phyloP scores from a whole-genome alignment of 2,329 filamentous ascomycete genomes.

The Fusarium denticulatum region DNA sequence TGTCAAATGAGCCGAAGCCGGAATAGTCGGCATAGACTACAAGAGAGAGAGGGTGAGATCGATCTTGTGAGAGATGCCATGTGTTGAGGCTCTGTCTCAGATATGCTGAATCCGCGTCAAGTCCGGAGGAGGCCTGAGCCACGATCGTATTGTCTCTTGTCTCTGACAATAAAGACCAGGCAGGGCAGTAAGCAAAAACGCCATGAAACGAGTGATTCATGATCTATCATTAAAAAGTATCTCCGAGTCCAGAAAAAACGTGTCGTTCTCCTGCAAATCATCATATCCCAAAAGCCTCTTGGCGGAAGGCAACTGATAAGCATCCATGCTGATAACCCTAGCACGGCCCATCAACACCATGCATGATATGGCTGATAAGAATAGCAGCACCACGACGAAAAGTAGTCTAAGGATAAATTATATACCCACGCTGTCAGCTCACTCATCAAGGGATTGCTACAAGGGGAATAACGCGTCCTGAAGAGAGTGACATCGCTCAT shows the following conservation, averaged over 20 bases:
- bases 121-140: background rate
- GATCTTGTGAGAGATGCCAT: background rate
- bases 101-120: background rate
- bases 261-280: background rate
- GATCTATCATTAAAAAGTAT: constrained; percentile 15
- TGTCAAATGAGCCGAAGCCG: background rate
- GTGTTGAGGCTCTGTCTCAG: background rate
- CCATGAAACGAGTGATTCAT: constrained; percentile 1
- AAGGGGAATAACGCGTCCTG: constrained; percentile 9
- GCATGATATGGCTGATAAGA: constrained; percentile 30
- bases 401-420: constrained; percentile 3
- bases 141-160: background rate
- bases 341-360: constrained; percentile 4
- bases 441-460: constrained; percentile 6
- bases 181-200: background rate
- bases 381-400: background rate
- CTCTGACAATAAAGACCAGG: background rate
- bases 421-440: constrained; percentile 2
- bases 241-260: background rate
- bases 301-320: constrained; percentile 39
- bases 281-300: constrained; percentile 6
- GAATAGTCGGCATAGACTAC: background rate
- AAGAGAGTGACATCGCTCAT: constrained; percentile 24
- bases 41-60: background rate
- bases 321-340: constrained; percentile 31